Evolutionary conservation across 257 asterid genomes (phyloP).

Genomic region (Primulina huaijiensis): DNA sequence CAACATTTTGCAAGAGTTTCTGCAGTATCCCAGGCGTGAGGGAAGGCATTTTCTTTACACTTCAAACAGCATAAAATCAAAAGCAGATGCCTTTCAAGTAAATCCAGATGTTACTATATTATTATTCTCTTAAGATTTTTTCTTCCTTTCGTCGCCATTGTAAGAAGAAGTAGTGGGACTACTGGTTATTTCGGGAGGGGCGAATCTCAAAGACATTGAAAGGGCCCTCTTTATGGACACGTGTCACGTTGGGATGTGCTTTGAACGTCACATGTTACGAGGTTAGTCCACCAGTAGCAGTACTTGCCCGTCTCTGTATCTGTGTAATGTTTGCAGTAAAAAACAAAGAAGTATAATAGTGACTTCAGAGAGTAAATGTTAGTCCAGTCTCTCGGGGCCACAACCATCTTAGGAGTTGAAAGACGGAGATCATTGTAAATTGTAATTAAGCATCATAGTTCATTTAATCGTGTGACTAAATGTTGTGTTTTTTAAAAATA

Average conservation of each 20-base stretch:
- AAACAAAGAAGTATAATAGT: too few relatives aligned
- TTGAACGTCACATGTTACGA: neutral
- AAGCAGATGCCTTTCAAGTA: neutral
- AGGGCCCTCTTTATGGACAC: constrained; percentile 33
- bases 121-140: too few relatives aligned
- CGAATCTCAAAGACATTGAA: constrained; percentile 45
- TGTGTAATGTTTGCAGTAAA: too few relatives aligned
- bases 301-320: too few relatives aligned
- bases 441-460: too few relatives aligned
- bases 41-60: constrained; percentile 54
- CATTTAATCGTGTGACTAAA: too few relatives aligned
- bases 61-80: neutral
- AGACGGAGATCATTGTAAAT: too few relatives aligned
- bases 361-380: too few relatives aligned
- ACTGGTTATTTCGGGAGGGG: neutral
- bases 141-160: constrained; percentile 7
- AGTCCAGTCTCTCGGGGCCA: too few relatives aligned
- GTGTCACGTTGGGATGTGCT: constrained; percentile 46
- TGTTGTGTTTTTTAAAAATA: too few relatives aligned
- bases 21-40: constrained; percentile 69
- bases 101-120: constrained; percentile 6
- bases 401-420: too few relatives aligned
- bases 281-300: neutral
- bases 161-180: neutral
- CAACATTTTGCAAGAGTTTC: constrained; percentile 70